phyloP scores from a whole-genome alignment of 257 asterid species.

The Petrea volubilis region DNA sequence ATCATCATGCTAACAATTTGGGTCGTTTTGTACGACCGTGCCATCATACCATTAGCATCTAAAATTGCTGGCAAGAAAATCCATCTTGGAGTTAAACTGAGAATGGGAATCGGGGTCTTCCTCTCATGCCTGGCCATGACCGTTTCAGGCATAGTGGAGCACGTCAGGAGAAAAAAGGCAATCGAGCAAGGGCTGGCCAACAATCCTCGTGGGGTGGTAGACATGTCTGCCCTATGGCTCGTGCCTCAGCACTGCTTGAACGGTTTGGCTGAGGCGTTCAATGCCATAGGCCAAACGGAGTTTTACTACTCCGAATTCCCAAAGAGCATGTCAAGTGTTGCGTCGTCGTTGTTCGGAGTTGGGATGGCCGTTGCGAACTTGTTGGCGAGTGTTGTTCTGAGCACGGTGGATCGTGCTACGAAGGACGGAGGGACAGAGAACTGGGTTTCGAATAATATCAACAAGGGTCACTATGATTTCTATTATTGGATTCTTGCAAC shows the following conservation, averaged over 20 bases:
- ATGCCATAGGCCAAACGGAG: slow-evolving; percentile 60
- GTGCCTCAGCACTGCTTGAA: slow-evolving; percentile 52
- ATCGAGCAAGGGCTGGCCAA: slow-evolving; percentile 42
- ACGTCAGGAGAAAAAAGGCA: slow-evolving; percentile 40
- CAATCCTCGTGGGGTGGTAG: slow-evolving; percentile 38
- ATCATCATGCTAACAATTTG: slow-evolving; percentile 45
- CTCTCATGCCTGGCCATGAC: slow-evolving; percentile 49
- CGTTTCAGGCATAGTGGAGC: slow-evolving; percentile 54
- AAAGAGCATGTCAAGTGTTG: slow-evolving; percentile 58
- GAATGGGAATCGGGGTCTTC: slow-evolving; percentile 68
- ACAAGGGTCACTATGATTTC: slow-evolving; percentile 55
- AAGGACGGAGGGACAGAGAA: slow-evolving; percentile 46
- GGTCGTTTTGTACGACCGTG: slow-evolving; percentile 59
- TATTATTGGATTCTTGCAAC: slow-evolving; percentile 63
- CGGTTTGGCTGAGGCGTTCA: slow-evolving; percentile 70
- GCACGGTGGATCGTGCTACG: slow-evolving; percentile 41
- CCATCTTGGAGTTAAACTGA: slow-evolving; percentile 40
- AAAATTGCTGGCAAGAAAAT: slow-evolving; percentile 45
- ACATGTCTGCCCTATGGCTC: slow-evolving; percentile 75
- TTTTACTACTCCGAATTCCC: slow-evolving; percentile 70
- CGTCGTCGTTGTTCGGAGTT: slow-evolving; percentile 51
- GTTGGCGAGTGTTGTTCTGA: slow-evolving; percentile 50
- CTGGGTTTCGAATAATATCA: slow-evolving; percentile 61
- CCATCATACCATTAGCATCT: slow-evolving; percentile 52
- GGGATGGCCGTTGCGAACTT: slow-evolving; percentile 58